These are phyloP conservation scores for Nepenthes mirabilis DNA, from an alignment of 148 eudicot genomes.

Conservation along the genomic window DNA sequence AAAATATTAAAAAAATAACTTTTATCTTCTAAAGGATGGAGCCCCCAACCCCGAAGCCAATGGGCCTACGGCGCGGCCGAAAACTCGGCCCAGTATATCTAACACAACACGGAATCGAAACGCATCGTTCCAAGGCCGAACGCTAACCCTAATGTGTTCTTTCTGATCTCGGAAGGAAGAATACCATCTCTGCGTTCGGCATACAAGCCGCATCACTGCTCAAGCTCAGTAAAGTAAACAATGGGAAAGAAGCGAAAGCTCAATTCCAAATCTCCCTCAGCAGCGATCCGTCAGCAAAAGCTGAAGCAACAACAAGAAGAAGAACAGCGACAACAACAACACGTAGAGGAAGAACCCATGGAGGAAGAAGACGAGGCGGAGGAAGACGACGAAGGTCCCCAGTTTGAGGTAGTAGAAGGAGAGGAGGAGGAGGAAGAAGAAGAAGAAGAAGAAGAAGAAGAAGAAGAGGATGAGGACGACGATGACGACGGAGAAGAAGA, in stretches of 20 bases:
- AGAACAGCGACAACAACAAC: conserved; percentile 3
- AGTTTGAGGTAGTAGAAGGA: conserved; percentile 14
- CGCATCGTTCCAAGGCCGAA: too few relatives aligned
- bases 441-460: conserved; percentile 10
- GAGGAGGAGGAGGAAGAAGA: conserved; percentile 18
- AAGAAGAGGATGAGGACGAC: conserved; percentile 9
- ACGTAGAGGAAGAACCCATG: conserved; percentile 5
- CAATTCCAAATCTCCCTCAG: conserved; percentile 17
- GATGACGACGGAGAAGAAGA: conserved; percentile 4
- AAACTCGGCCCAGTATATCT: too few relatives aligned
- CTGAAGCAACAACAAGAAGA: conserved; percentile 1
- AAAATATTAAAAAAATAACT: too few relatives aligned
- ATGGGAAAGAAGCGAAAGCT: conserved; percentile 66
- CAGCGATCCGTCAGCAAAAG: conserved; percentile 9
- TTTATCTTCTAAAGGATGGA: too few relatives aligned
- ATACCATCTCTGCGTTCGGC: too few relatives aligned
- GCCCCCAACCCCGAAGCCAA: too few relatives aligned
- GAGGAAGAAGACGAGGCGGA: conserved; percentile 11
- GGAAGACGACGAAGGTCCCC: conserved; percentile 12
- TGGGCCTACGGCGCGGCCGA: too few relatives aligned
- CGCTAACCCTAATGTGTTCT: too few relatives aligned
- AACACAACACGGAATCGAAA: too few relatives aligned
- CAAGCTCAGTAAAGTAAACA: conserved; percentile 1
- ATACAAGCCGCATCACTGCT: too few relatives aligned
- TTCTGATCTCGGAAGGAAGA: too few relatives aligned